Percentiles rank a stretch among this genome's conserved stretches.
phyloP scores from a whole-genome alignment of 2,329 filamentous ascomycete genomes.

The Aureobasidium namibiae region DNA sequence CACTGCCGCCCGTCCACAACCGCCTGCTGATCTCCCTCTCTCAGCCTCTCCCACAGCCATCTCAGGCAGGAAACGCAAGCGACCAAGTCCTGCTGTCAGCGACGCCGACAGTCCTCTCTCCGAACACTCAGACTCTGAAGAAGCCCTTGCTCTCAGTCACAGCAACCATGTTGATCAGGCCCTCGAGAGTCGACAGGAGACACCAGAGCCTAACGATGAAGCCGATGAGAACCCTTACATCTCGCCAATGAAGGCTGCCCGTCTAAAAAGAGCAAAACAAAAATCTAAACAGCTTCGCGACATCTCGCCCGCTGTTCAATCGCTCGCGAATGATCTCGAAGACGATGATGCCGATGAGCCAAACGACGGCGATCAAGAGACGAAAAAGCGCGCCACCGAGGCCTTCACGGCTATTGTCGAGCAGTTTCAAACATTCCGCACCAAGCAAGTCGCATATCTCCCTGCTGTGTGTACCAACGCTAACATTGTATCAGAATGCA shows the following conservation, averaged over 20 bases:
- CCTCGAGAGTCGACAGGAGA: conserved; percentile 11
- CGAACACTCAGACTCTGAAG: conserved; percentile 27
- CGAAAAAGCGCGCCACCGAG: conserved; percentile 14
- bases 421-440: conserved; percentile 79
- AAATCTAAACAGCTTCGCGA: conserved; percentile 1
- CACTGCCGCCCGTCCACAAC: not conserved
- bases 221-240: conserved; percentile 20
- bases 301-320: conserved; percentile 25
- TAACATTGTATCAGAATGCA: conserved; percentile 45
- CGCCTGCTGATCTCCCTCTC: not conserved
- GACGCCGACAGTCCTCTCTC: conserved; percentile 29
- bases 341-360: conserved; percentile 23
- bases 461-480: not conserved
- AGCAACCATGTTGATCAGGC: conserved; percentile 20
- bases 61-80: conserved; percentile 36
- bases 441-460: conserved; percentile 2
- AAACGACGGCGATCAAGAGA: conserved; percentile 24
- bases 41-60: conserved; percentile 5
- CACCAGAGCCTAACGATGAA: conserved; percentile 6
- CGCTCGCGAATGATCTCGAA: conserved; percentile 33
- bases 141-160: conserved; percentile 20
- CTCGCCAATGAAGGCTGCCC: conserved; percentile 12
- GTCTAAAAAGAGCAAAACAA: conserved; percentile 11
- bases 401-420: conserved; percentile 67
- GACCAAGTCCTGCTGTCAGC: conserved; percentile 29